These are phyloP conservation scores for Asterionellopsis glacialis DNA, from an alignment of 108 stramenopile genomes.

Conservation along the genomic window DNA sequence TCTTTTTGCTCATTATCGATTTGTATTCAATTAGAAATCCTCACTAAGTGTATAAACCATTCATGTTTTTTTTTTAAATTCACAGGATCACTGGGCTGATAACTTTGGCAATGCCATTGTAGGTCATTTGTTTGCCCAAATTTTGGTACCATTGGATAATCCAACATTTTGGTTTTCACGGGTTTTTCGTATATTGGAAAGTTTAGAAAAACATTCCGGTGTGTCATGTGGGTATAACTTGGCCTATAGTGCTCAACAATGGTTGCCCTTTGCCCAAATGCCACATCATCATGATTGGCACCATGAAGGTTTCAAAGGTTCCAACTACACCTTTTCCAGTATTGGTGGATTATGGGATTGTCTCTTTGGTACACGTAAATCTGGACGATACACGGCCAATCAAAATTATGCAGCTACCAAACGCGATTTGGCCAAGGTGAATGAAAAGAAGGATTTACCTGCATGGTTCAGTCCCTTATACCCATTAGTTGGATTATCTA, in stretches of 20 bases:
- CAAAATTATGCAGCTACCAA: not conserved
- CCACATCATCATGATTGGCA: slow-evolving; percentile 36
- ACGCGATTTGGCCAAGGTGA: not conserved
- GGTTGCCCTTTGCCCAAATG: slow-evolving; percentile 24
- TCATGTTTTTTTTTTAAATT: no score
- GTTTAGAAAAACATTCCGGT: slow-evolving; percentile 24
- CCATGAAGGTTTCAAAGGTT: slow-evolving; percentile 19
- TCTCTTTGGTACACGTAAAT: slow-evolving; percentile 14
- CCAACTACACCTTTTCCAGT: slow-evolving; percentile 24
- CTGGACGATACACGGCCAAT: slow-evolving; percentile 7
- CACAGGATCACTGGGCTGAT: slow-evolving; percentile 27
- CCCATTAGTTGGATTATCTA: slow-evolving; percentile 3
- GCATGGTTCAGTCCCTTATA: slow-evolving; percentile 3
- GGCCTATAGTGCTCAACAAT: slow-evolving; percentile 3
- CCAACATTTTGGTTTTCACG: slow-evolving; percentile 11
- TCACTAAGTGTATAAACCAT: no score
- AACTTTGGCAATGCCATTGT: slow-evolving; percentile 21
- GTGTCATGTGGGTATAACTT: slow-evolving; percentile 12
- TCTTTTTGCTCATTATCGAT: no score
- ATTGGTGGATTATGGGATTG: slow-evolving; percentile 21
- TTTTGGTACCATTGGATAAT: slow-evolving; percentile 18
- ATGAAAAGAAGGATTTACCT: not conserved
- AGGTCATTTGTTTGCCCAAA: slow-evolving; percentile 9
- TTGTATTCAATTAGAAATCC: no score
- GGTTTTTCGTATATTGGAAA: slow-evolving; percentile 20